Base-by-base conservation (phyloP, 2,329 filamentous ascomycete species). In the Fusarium sp. region DNA sequence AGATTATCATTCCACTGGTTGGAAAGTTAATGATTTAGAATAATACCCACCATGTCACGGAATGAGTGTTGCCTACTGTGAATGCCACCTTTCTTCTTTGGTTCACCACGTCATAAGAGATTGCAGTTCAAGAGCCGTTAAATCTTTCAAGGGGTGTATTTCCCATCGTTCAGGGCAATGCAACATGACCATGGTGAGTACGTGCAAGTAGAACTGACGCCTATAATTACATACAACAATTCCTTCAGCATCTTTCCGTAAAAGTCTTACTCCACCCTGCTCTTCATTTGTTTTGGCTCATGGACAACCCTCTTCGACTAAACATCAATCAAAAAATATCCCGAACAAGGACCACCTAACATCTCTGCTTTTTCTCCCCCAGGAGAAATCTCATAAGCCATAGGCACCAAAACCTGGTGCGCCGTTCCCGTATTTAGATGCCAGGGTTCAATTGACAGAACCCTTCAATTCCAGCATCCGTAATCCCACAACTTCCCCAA, bases 151-250 rank as follows among this genome's bases (percentile, higher is more conserved):
- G 36, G 53, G 61, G 50, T 60, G 53, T 38, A 63, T 57, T 71
- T 71, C 67, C 60, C 61, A 65, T 68, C 53, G 68, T 70, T 65
- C 64, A 61, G 44, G 64, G 67, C 61, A 66, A 61, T 58, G 51
- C 64, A 70, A 50, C 68, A 67, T 72, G 47, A 64, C 57, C 57
- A 58, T 67, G 61, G 63, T 61, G 56, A 57, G 61, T 71, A 63
- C 63, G 38, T 59, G 53, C 58, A 44, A 68, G 51, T 51, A 58
- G 41, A 31, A 50, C 57, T 39, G 39, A 61, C 70, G 65, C 71
- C 67, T 78, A 77, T 61, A 77, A 77, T 68, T 77, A 78, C 74
- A 78, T 69, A 47, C 70, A 66, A 71, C 58, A 41, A 66, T 59
- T 61, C 68, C 14, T 45, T 12, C 15, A 36, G 13, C n/a, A n/a